Conservation (phyloP, 768 basidiomycete species). For the Gelatoporia subvermispora region DNA sequence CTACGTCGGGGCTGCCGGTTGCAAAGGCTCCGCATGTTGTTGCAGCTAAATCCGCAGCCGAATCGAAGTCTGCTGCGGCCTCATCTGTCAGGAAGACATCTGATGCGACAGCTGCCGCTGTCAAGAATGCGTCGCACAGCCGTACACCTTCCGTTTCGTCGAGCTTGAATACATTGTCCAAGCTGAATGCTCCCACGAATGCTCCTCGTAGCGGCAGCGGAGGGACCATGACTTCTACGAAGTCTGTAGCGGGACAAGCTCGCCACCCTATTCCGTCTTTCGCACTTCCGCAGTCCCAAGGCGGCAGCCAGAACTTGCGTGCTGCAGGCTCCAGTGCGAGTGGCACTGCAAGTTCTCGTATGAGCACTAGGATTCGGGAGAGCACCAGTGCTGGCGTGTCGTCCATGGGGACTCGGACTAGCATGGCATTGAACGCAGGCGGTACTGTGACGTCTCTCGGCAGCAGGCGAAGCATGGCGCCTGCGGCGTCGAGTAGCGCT, state of each 20-base stretch:
- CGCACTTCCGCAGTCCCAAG: conserved; percentile 4
- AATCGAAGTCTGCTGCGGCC: background rate
- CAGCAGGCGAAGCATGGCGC: conserved; percentile 26
- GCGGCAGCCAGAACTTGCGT: conserved; percentile 1
- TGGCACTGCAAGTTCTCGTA: background rate
- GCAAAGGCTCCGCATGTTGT: conserved; percentile 20
- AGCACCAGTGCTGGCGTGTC: conserved; percentile 19
- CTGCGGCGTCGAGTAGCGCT: conserved; percentile 2
- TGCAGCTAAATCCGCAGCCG: background rate
- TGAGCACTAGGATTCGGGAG: background rate
- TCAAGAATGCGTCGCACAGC: conserved; percentile 8
- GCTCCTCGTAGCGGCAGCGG: conserved; percentile 1
- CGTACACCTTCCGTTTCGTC: conserved; percentile 7
- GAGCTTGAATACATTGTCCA: conserved; percentile 7
- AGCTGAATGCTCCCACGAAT: background rate
- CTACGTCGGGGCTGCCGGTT: conserved; percentile 22
- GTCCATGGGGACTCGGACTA: conserved; percentile 27
- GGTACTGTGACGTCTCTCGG: conserved; percentile 41
- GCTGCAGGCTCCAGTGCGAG: background rate
- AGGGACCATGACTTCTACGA: conserved; percentile 9
- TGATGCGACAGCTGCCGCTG: conserved; percentile 1
- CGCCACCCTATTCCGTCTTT: conserved; percentile 26
- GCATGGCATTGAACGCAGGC: conserved; percentile 20
- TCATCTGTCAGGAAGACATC: background rate
- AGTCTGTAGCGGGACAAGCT: conserved; percentile 10